phyloP scores from a whole-genome alignment of 768 basidiomycete species.

The Mycena haematopus region DNA sequence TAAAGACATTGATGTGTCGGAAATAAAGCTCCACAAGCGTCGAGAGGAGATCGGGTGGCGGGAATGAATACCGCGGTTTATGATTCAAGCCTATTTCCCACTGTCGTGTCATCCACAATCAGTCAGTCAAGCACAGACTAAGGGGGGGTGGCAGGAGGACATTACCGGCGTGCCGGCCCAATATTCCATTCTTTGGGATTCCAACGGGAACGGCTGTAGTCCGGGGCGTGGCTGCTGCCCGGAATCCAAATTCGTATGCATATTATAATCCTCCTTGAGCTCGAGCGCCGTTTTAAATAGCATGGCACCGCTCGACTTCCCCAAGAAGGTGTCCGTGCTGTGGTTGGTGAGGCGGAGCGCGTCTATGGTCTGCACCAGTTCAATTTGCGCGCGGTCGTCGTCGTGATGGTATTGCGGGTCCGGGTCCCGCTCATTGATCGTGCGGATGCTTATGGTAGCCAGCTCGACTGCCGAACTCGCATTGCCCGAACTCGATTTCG shows the following conservation, averaged over 20 bases:
- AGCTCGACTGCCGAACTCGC: slow-evolving; percentile 9
- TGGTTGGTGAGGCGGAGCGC: not conserved
- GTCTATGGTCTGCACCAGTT: not conserved
- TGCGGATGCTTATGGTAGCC: slow-evolving; percentile 6
- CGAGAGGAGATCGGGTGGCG: slow-evolving; percentile 56
- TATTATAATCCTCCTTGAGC: slow-evolving; percentile 64
- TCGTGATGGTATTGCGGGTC: not conserved
- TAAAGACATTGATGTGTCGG: slow-evolving; percentile 51
- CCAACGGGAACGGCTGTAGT: slow-evolving; percentile 14
- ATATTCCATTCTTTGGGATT: slow-evolving; percentile 27
- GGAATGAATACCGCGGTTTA: slow-evolving; percentile 50
- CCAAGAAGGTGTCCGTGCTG: slow-evolving; percentile 48
- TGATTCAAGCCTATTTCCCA: not conserved
- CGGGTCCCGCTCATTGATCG: not conserved
- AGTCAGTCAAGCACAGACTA: too few species aligned
- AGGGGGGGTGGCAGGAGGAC: too few species aligned
- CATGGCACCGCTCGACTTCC: slow-evolving; percentile 63
- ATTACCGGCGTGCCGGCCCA: slow-evolving; percentile 33
- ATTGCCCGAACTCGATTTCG: too few species aligned
- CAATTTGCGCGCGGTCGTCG: not conserved
- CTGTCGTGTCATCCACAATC: not conserved
- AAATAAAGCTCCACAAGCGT: slow-evolving; percentile 73
- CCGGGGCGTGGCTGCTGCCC: too few species aligned
- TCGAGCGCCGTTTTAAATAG: slow-evolving; percentile 61
- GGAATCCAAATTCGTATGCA: slow-evolving; percentile 41